phyloP scores from a whole-genome alignment of 768 basidiomycete species.

The Lentinula boryana region DNA sequence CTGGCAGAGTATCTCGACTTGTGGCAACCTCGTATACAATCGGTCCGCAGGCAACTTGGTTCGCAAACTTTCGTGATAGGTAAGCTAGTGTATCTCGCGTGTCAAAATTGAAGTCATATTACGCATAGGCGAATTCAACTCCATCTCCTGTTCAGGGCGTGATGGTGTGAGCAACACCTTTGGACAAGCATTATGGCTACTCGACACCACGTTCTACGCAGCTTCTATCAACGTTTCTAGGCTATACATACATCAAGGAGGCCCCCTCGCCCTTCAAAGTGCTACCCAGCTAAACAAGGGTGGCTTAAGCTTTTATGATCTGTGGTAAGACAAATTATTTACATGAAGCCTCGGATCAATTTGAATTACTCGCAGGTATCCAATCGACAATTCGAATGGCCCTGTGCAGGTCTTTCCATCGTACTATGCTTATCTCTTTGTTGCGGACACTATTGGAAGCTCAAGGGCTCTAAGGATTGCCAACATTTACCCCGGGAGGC shows the following conservation, averaged over 20 bases:
- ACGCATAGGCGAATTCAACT: conserved; percentile 45
- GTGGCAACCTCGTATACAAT: conserved; percentile 47
- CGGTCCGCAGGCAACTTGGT: conserved; percentile 41
- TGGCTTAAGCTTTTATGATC: conserved; percentile 36
- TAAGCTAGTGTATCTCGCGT: conserved; percentile 11
- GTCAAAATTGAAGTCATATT: neutral
- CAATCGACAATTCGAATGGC: conserved; percentile 41
- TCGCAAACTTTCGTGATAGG: conserved; percentile 44
- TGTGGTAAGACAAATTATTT: conserved; percentile 26
- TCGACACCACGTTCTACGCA: conserved; percentile 41
- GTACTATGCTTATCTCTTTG: conserved; percentile 47
- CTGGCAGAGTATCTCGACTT: conserved; percentile 47
- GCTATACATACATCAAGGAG: conserved; percentile 50
- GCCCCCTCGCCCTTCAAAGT: conserved; percentile 44
- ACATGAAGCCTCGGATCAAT: neutral
- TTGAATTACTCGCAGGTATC: conserved; percentile 27
- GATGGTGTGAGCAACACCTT: conserved; percentile 48
- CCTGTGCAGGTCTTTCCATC: conserved; percentile 45
- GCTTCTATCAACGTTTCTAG: conserved; percentile 47
- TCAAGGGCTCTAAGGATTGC: conserved; percentile 38
- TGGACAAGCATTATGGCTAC: conserved; percentile 49
- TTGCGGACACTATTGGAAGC: conserved; percentile 39
- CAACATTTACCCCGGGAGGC: conserved; percentile 47
- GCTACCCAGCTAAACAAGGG: conserved; percentile 44
- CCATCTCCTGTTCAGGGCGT: conserved; percentile 46